Evolutionary conservation across 2,329 filamentous ascomycete genomes (phyloP).

Genomic region (Aspergillus fijiensis): DNA sequence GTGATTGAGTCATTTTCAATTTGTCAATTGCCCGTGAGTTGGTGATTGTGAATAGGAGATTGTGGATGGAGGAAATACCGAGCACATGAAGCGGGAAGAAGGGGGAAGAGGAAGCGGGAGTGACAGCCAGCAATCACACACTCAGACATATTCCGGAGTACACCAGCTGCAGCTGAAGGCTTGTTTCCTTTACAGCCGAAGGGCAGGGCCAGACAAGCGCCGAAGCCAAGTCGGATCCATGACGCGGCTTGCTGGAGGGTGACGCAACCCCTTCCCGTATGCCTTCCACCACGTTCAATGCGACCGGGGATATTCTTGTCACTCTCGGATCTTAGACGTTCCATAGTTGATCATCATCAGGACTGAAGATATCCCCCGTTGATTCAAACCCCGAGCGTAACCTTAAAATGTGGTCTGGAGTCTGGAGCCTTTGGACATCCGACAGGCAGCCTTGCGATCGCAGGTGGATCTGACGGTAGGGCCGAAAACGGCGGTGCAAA

Average conservation of each 20-base stretch:
- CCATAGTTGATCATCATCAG: too few relatives aligned
- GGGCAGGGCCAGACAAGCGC: neutral
- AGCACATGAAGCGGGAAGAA: neutral
- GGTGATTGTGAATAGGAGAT: too few relatives aligned
- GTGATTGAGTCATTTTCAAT: neutral
- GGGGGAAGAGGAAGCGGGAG: neutral
- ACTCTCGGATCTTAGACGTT: too few relatives aligned
- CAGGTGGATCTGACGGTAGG: neutral
- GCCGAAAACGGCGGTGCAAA: neutral
- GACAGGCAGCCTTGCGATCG: neutral
- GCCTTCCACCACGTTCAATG: neutral
- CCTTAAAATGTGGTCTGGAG: neutral
- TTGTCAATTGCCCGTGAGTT: neutral
- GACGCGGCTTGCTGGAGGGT: slow-evolving; percentile 6
- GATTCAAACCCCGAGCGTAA: neutral
- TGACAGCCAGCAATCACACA: neutral
- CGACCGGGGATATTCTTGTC: neutral
- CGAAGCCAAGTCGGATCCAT: slow-evolving; percentile 6
- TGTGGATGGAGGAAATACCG: too few relatives aligned
- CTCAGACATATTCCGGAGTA: too few relatives aligned
- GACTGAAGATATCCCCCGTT: neutral
- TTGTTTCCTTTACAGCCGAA: neutral
- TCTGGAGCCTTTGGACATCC: too few relatives aligned
- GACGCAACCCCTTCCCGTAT: slow-evolving; percentile 5
- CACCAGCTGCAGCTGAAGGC: neutral